Conservation (phyloP, 306 rosid species). For the cucumber (Cucumis sativus) region Cucumber_9930_V3 NC_026657.2:24807501-24808000, state of each 20-base stretch:
- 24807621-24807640: conserved; percentile 51
- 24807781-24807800: conserved; percentile 33
- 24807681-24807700: conserved; percentile 70
- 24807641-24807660: conserved; percentile 53
- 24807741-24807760: conserved; percentile 40
- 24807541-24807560: conserved; percentile 50
- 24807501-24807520: conserved; percentile 40
- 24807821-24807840: conserved; percentile 43
- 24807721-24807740: conserved; percentile 37
- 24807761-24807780: conserved; percentile 66
- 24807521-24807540: conserved; percentile 14
- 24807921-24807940: conserved; percentile 42
- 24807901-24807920: conserved; percentile 36
- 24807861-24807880: conserved; percentile 29
- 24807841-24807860: conserved; percentile 55
- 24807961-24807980: conserved; percentile 39
- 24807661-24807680: conserved; percentile 74
- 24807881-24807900: conserved; percentile 32
- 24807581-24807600: conserved; percentile 63
- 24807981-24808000: conserved; percentile 8
- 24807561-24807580: conserved; percentile 58
- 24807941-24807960: conserved; percentile 62
- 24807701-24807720: conserved; percentile 30
- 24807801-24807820: conserved; percentile 61
- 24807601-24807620: conserved; percentile 51